Conservation (phyloP, 2,329 filamentous ascomycete species). For the Cladosporium sp. region DNA sequence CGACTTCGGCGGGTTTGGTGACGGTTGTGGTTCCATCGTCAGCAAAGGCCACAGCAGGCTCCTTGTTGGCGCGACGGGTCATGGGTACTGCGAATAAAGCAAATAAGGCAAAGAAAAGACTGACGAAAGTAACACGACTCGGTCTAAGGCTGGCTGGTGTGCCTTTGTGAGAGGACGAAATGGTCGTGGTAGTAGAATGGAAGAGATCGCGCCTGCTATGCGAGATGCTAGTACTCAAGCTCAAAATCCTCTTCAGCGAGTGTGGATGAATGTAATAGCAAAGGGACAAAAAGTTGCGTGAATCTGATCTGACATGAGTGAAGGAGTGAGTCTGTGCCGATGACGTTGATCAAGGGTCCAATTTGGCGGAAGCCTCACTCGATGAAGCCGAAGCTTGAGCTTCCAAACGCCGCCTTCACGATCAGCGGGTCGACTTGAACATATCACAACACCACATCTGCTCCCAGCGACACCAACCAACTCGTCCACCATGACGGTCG, state of each 20-base stretch:
- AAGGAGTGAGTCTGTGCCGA: no score
- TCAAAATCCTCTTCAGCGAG: no score
- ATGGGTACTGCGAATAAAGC: neutral
- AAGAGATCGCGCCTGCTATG: neutral
- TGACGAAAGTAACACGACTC: neutral
- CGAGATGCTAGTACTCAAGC: neutral
- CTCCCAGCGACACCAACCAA: neutral
- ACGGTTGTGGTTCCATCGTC: slow-evolving; percentile 29
- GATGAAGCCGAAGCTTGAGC: no score
- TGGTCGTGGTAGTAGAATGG: neutral
- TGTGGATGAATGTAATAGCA: no score
- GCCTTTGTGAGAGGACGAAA: neutral
- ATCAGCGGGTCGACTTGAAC: no score
- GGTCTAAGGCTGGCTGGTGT: neutral
- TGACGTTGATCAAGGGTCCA: no score
- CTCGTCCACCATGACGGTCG: slow-evolving; percentile 34
- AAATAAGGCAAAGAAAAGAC: neutral
- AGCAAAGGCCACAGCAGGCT: slow-evolving; percentile 6
- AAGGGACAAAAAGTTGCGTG: no score
- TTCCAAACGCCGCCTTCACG: no score
- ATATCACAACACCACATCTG: neutral
- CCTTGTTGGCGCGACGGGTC: slow-evolving; percentile 7
- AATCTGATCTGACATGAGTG: no score
- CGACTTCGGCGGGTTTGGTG: slow-evolving; percentile 33
- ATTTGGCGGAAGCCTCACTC: no score